A percentile compares a stretch with the other conserved stretches of the same genome.
Conservation (phyloP, 495 filamentous ascomycete species). For the Neurospora tetrasperma region DNA sequence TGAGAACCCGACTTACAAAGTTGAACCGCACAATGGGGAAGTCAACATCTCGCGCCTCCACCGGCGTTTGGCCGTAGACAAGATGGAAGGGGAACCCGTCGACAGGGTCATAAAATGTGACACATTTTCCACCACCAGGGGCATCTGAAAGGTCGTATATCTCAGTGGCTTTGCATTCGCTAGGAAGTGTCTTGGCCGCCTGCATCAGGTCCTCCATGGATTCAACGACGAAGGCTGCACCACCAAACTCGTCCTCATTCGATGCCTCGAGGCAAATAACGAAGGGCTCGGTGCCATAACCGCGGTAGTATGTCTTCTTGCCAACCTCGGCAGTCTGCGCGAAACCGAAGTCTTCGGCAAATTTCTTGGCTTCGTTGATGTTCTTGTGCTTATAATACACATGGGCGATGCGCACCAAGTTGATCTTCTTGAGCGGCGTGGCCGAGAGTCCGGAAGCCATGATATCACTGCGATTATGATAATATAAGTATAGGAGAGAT, state of each 20-base stretch:
- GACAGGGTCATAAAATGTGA: conserved; percentile 49
- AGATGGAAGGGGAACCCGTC: conserved; percentile 51
- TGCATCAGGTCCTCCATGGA: conserved; percentile 44
- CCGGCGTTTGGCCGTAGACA: conserved; percentile 42
- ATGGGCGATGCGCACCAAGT: conserved; percentile 43
- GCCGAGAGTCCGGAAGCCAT: conserved; percentile 19
- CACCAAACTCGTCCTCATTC: conserved; percentile 41
- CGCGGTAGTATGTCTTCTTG: conserved; percentile 46
- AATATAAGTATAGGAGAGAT: neutral
- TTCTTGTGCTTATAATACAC: conserved; percentile 48
- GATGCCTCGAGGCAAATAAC: conserved; percentile 41
- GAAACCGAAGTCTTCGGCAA: conserved; percentile 51
- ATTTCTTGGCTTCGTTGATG: conserved; percentile 36
- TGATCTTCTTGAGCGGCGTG: conserved; percentile 33
- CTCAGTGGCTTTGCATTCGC: conserved; percentile 28
- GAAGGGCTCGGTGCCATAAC: conserved; percentile 52
- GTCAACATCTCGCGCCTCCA: conserved; percentile 21
- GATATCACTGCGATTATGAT: neutral
- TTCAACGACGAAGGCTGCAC: conserved; percentile 45
- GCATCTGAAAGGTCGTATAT: conserved; percentile 43
- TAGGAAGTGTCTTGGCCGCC: conserved; percentile 34
- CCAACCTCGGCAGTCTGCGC: conserved; percentile 31
- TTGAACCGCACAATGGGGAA: conserved; percentile 39
- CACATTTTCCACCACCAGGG: conserved; percentile 47
- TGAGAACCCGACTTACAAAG: conserved; percentile 16